Evolutionary conservation across 2,329 filamentous ascomycete genomes (phyloP), one percentile per base, ranked within the genome.

Genomic region (Eutypella sp.): DNA sequence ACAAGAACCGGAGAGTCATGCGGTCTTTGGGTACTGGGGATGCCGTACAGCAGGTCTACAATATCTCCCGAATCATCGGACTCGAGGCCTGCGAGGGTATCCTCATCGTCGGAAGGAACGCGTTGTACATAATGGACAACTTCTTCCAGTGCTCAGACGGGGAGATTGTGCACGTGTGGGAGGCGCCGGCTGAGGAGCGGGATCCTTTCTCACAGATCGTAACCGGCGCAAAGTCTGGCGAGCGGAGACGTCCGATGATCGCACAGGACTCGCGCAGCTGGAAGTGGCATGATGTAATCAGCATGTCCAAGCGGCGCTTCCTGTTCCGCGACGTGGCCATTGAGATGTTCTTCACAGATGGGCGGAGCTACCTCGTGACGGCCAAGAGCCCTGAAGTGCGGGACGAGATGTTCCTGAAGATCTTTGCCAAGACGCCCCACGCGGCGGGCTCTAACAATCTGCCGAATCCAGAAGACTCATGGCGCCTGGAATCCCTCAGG

Each of bases 1-100:
- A 99, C 66, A 97, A 96, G 71, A 97, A 99, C 60, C 81, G 95
- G 38, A 96, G 96, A 66, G 92, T 99, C 38, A 95, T 97, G 89
- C 81, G 93, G 42, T 92, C 89, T 52, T 75, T 99, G 10, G 86
- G 96, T 56, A 85, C 87, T 11, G 90, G 91, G 5, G 93, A 99
- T 58, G 81, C 91, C 46, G 92, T 99, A 2, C 89, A 96, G 63
- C 87, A 89, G 46, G 89, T 96, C 1, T 95, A 89, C 73, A 99
- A 99, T 57, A 85, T 97, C 41, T 97, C 93, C 15, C 85, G 93
- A 10, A 92, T 99, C 45, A 84, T 96, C 25, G 93, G 93, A 9
- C 75, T 99, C 4, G 93, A 99, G 62, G 91, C 91, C 8, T 89
- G 88, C 50, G 95, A 99, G 64, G 93, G 93, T 7, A 83, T 99